A percentile compares a stretch with the other conserved stretches of the same genome.
Evolutionary conservation across 2,329 filamentous ascomycete species (phyloP).

Genomic region (Colletotrichum neosansevieriae): DNA sequence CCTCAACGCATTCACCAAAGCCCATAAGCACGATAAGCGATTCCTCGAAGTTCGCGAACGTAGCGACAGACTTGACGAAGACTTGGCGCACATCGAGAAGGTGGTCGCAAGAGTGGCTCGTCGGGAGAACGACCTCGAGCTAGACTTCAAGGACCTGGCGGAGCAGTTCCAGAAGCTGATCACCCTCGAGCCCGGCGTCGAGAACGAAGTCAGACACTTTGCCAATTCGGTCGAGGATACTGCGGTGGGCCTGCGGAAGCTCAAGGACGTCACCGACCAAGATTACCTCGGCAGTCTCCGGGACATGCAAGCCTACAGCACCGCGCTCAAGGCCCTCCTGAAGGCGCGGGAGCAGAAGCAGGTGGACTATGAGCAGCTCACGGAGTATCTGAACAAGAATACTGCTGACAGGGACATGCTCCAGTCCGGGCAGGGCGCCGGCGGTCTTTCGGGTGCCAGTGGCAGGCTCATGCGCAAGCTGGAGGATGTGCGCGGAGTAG

Average conservation of each 20-base stretch:
- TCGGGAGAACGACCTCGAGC: conserved; percentile 87
- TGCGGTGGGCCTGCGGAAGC: conserved; percentile 78
- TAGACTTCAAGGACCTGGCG: conserved; percentile 89
- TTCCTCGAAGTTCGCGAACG: conserved; percentile 95
- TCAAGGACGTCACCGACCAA: conserved; percentile 93
- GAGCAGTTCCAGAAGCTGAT: conserved; percentile 96
- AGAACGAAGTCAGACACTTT: conserved; percentile 85
- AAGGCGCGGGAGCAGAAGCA: conserved; percentile 98
- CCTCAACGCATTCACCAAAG: conserved; percentile 96
- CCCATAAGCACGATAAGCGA: conserved; percentile 92
- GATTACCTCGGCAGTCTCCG: conserved; percentile 93
- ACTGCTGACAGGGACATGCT: conserved; percentile 87
- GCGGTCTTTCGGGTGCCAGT: conserved; percentile 78
- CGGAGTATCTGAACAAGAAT: conserved; percentile 94
- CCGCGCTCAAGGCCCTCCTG: conserved; percentile 86
- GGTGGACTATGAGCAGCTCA: conserved; percentile 95
- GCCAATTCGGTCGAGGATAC: conserved; percentile 88
- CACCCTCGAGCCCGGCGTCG: conserved; percentile 87
- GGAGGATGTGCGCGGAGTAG: conserved; percentile 95
- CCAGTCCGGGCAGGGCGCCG: conserved; percentile 66
- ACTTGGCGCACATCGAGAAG: conserved; percentile 93
- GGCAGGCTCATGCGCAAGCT: conserved; percentile 94
- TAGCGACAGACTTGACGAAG: conserved; percentile 93
- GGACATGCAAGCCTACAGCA: conserved; percentile 95
- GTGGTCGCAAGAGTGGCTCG: conserved; percentile 92